A percentile compares a stretch with the other conserved stretches of the same genome.
Evolutionary conservation across 1,139 yeast genomes (phyloP).

Genomic region (Ogataea hybrid): DNA sequence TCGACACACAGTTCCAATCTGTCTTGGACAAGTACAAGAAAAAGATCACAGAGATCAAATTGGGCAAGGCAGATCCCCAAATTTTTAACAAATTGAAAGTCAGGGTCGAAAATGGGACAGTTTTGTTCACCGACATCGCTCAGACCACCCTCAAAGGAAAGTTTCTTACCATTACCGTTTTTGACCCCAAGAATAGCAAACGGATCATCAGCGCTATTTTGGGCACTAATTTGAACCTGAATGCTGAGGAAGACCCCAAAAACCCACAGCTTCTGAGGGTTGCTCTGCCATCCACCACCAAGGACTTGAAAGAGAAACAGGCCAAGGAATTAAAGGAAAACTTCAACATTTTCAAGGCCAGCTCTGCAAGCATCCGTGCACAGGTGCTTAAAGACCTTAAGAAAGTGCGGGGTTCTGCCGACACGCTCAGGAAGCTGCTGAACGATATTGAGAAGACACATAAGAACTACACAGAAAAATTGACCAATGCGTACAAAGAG

Average conservation of each 20-base stretch:
- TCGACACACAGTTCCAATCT: slow-evolving; percentile 46
- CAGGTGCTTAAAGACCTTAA: slow-evolving; percentile 59
- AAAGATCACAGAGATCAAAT: slow-evolving; percentile 56
- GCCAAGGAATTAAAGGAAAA: slow-evolving; percentile 60
- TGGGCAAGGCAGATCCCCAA: slow-evolving; percentile 65
- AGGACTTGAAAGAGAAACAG: slow-evolving; percentile 54
- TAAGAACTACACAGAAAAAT: slow-evolving; percentile 58
- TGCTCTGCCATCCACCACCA: slow-evolving; percentile 71
- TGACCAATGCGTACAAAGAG: slow-evolving; percentile 55
- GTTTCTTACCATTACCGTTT: slow-evolving; percentile 65
- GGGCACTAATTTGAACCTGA: slow-evolving; percentile 67
- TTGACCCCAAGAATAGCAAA: slow-evolving; percentile 73
- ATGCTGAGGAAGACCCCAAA: slow-evolving; percentile 71
- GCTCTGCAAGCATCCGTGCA: slow-evolving; percentile 62
- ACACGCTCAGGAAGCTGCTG: slow-evolving; percentile 50
- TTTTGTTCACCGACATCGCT: slow-evolving; percentile 62
- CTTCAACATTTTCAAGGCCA: slow-evolving; percentile 62
- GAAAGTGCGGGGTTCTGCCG: slow-evolving; percentile 53
- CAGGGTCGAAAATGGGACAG: slow-evolving; percentile 43
- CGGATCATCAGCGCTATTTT: slow-evolving; percentile 68
- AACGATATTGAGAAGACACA: slow-evolving; percentile 65
- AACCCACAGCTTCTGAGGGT: slow-evolving; percentile 74
- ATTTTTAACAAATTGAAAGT: slow-evolving; percentile 63
- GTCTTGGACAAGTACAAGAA: slow-evolving; percentile 54
- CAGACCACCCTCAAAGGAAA: slow-evolving; percentile 70